Base-by-base conservation (phyloP, 2,329 filamentous ascomycete genomes). In the Cordyceps cateniannulata region DNA sequence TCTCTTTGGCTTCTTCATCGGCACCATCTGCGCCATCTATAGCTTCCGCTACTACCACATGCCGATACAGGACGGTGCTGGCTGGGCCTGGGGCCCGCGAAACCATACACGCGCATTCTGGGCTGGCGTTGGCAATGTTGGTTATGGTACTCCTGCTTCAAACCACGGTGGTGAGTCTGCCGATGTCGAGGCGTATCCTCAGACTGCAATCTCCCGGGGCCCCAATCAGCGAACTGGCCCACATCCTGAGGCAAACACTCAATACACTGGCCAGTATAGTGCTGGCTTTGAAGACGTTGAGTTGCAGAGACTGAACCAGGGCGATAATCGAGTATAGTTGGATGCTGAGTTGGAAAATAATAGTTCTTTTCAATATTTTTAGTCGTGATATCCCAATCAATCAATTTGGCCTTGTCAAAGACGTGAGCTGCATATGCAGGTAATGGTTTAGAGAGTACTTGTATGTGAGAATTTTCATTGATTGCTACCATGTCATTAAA, bases 1-100 rank as follows among this genome's bases (percentile, higher is more conserved):
- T 65, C 75, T 97, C 2, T 91, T 89, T 64, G 93, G 93, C n/a
- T 89, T 87, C 60, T 65, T 89, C 14, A 88, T 97, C 63, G 93
- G 93, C 9, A 81, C 87, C 16, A 74, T 86, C 49, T 84, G 84
- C 42, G 84, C 90, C 22, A 86, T 87, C 71, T 85, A 93, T 66
- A 83, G 87, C 3, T 96, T 96, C 77, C 81, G 89, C 25, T 91
- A 88, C 77, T 97, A 96, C 70, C 91, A 97, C 70, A 76, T 95
- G 10, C 91, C 92, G 0, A 85, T 96, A 64, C 69, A 66, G 24
- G 69, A 70, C n/a, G 91, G 91, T 7, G 89, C 88, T 1, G 93
- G 93, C 16, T 96, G 92, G 91, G 86, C 90, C 0, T 96, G 92
- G 93, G 91, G 89, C 3, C 87, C 91, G 0, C 81, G 93, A 55